Percentiles rank a stretch among this genome's conserved stretches.
Conservation (phyloP, 345 rosid species). For the Rhodamnia argentea region DNA sequence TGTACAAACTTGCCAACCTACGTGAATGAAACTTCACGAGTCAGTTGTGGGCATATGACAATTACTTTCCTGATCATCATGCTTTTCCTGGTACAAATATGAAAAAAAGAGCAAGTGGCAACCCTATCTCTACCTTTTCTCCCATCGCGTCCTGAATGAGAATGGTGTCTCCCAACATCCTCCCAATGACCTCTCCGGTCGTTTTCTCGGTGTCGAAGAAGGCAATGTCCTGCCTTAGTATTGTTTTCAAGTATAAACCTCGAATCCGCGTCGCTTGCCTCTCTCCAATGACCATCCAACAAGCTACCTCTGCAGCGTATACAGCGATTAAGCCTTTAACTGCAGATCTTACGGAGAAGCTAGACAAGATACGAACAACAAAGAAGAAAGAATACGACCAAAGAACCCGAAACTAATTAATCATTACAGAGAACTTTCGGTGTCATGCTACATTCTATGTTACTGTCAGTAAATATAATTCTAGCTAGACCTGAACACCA, state of each 20-base stretch:
- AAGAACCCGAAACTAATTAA: background rate
- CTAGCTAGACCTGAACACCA: background rate
- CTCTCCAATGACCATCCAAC: constrained; percentile 91
- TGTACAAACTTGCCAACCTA: constrained; percentile 82
- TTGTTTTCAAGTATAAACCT: constrained; percentile 64
- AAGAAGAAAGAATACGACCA: background rate
- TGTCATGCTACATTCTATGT: background rate
- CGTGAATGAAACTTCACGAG: background rate
- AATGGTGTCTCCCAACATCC: constrained; percentile 91
- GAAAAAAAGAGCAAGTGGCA: background rate
- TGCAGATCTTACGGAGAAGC: background rate
- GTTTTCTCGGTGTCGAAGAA: constrained; percentile 82
- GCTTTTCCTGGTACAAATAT: background rate
- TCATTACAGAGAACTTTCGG: background rate
- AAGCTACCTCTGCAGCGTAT: constrained; percentile 58
- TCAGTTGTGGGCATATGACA: background rate
- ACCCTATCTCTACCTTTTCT: constrained; percentile 42
- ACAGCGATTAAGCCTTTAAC: background rate
- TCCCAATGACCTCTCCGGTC: constrained; percentile 86
- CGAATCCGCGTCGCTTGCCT: constrained; percentile 73
- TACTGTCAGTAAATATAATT: background rate
- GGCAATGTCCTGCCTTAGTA: constrained; percentile 73
- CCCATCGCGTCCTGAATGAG: constrained; percentile 94
- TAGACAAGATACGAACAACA: background rate
- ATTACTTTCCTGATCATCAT: background rate